These are phyloP conservation scores for Dipodascus albidus DNA, from an alignment of 805 yeast genomes.

Conservation along the genomic window DNA sequence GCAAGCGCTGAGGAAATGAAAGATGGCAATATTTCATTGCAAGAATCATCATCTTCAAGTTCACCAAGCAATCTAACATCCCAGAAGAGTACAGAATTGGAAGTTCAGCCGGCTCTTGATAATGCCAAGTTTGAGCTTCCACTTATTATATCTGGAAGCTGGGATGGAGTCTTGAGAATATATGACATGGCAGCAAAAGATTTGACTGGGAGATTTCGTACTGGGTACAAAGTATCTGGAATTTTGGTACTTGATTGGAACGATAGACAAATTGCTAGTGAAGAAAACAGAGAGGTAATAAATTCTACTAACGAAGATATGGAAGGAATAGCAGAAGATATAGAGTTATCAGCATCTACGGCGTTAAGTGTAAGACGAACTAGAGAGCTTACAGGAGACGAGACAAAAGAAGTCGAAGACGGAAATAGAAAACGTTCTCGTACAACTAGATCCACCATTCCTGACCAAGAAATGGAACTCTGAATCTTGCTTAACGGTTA, in stretches of 20 bases:
- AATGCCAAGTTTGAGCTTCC: background rate
- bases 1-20: background rate
- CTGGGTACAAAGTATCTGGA: background rate
- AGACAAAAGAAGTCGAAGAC: background rate
- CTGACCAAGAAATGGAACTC: background rate
- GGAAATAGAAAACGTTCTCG: background rate
- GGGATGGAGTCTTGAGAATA: background rate
- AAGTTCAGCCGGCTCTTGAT: no score
- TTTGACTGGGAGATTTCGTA: background rate
- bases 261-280: no score
- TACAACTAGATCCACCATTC: background rate
- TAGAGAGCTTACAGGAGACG: no score
- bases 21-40: background rate
- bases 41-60: no score
- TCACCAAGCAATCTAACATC: no score
- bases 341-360: constrained; percentile 69
- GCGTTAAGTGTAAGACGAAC: no score
- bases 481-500: no score
- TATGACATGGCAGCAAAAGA: background rate
- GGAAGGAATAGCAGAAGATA: no score
- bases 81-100: background rate
- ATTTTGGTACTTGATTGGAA: background rate
- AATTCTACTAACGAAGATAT: constrained; percentile 61
- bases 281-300: no score
- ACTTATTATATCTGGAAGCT: background rate